phyloP scores from a whole-genome alignment of 768 basidiomycete species.

The Asterophora lycoperdoides region DNA sequence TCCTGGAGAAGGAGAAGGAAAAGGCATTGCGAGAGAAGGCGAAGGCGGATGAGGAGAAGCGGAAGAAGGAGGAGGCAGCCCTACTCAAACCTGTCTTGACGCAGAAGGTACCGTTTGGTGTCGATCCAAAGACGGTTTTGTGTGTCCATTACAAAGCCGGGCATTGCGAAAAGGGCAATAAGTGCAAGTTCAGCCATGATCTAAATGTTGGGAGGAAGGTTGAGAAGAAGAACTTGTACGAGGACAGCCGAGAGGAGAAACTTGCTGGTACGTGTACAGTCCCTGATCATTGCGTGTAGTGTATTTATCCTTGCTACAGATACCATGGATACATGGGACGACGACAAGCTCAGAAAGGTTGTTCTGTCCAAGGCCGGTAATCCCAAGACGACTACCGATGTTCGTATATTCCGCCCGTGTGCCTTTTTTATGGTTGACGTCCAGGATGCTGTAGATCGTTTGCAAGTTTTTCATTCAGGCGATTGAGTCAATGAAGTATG shows the following conservation, averaged over 20 bases:
- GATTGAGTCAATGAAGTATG: conserved; percentile 83
- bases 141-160: conserved; percentile 94
- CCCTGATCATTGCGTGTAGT: background rate
- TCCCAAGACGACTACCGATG: conserved; percentile 89
- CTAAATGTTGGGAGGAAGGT: conserved; percentile 83
- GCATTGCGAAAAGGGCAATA: conserved; percentile 86
- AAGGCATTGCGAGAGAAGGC: conserved; percentile 71
- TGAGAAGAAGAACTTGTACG: conserved; percentile 94
- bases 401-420: conserved; percentile 28
- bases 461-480: conserved; percentile 98
- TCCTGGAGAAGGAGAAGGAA: conserved; percentile 83
- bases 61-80: conserved; percentile 79
- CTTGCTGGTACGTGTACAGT: conserved; percentile 46
- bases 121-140: conserved; percentile 92
- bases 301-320: conserved; percentile 41
- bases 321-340: conserved; percentile 98
- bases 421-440: background rate
- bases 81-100: conserved; percentile 74
- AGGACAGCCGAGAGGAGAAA: conserved; percentile 82
- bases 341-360: conserved; percentile 87
- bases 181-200: conserved; percentile 98
- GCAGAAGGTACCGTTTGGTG: conserved; percentile 91
- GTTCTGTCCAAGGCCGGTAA: conserved; percentile 86
- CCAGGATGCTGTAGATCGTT: conserved; percentile 62
- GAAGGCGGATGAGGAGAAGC: conserved; percentile 77